These are phyloP conservation scores for Claviceps quebecensis DNA, from an alignment of 2,329 filamentous ascomycete genomes.

Conservation along the genomic window DNA sequence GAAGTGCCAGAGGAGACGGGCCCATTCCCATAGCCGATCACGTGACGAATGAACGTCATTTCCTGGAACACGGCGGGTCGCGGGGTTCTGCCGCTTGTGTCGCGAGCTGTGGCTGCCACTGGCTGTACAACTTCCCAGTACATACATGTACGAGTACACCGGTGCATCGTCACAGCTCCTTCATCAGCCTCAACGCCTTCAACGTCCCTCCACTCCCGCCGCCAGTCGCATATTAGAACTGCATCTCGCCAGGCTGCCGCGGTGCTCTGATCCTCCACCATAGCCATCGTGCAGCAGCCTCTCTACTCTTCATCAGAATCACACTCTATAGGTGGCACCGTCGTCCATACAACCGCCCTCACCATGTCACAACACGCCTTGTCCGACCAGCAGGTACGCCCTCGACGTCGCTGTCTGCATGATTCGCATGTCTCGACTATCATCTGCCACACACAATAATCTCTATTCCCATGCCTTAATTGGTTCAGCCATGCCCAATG, in stretches of 20 bases:
- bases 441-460: conserved; percentile 7
- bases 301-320: conserved; percentile 7
- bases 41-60: not conserved
- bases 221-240: conserved; percentile 3
- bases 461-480: not conserved
- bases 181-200: not conserved
- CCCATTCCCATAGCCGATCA: not conserved
- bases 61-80: not conserved
- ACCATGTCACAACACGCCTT: conserved; percentile 93
- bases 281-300: not conserved
- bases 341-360: conserved; percentile 22
- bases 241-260: not conserved
- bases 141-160: too few species aligned
- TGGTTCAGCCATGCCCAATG: not conserved
- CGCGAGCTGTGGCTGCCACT: not conserved
- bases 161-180: conserved; percentile 17
- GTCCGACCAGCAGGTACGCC: conserved; percentile 84
- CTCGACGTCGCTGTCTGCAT: conserved; percentile 2
- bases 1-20: too few species aligned
- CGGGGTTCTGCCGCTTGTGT: not conserved
- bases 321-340: conserved; percentile 10
- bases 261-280: not conserved
- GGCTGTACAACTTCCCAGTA: not conserved
- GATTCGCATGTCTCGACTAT: conserved; percentile 8
- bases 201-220: conserved; percentile 7